Base-by-base conservation (phyloP, 1,139 yeast genomes). In the Eremothecium gossypii region DNA sequence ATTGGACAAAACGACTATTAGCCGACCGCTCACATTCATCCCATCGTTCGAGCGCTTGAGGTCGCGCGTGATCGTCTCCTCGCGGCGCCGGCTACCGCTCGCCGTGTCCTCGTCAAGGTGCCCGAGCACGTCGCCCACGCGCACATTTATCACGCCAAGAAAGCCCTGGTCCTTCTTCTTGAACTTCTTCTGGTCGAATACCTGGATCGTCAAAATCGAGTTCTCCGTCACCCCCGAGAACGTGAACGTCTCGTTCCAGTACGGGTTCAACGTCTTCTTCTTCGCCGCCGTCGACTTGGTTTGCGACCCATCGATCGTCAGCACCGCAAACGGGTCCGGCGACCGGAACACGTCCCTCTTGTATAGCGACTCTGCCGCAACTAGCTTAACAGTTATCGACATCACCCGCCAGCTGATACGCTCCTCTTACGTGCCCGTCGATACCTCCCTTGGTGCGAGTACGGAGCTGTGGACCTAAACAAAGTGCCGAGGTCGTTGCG, bases 161-260 rank as follows among this genome's bases (percentile, higher is more conserved):
- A 91, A 91, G n/a, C 98, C 98, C 65, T 91, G 98, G 61, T 91
- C 98, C 74, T 87, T 89, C 79, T 87, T 87, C 63, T 91, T 91
- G 69, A 91, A 91, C 66, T 91, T 91, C 62, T 87, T 89, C 64
- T 89, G 97, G 63, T 91, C 98, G 65, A 93, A 91, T 11, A 91
- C 93, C 64, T 91, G 98, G 49, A 91, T 79, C 7, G 93, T 95
- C 45, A 91, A 70, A 37, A 89, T 85, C 13, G 95, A 83, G 54
- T 84, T 83, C 56, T 87, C 96, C 50, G 73, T 74, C 27, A 91
- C 93, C 52, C 77, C 79, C 26, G 50, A 54, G 61, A 75, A 79
- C 42, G 77, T 77, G 60, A 91, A 93, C 5, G 84, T 71, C 65
- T 91, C 96, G 64, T 91, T 87, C 99, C 99, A 91, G 63, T 89